These are phyloP conservation scores for Russula emetica DNA, from an alignment of 768 basidiomycete species.

Conservation along the genomic window DNA sequence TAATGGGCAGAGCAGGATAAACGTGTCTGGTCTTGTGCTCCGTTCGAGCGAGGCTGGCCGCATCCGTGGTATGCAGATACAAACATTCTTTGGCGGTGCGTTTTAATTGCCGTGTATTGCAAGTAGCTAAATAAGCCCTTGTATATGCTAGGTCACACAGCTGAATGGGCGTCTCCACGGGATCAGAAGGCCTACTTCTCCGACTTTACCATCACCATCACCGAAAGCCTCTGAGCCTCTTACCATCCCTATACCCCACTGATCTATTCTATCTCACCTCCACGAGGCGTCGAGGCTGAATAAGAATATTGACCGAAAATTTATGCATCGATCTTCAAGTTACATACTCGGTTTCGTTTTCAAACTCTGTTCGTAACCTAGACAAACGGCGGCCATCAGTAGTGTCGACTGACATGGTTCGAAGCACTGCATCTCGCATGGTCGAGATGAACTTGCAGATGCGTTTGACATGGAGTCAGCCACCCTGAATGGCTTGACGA, in stretches of 20 bases:
- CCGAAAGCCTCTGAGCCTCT: slow-evolving; percentile 32
- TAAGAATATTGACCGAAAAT: too few relatives aligned
- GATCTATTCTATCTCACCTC: not conserved
- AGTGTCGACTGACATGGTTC: too few relatives aligned
- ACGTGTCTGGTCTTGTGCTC: slow-evolving; percentile 51
- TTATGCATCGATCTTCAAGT: too few relatives aligned
- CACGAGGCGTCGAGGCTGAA: not conserved
- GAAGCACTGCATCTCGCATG: too few relatives aligned
- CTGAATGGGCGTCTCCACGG: slow-evolving; percentile 55
- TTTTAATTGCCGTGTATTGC: slow-evolving; percentile 11
- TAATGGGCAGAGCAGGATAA: slow-evolving; percentile 61
- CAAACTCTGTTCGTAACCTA: not conserved
- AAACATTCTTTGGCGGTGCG: slow-evolving; percentile 76
- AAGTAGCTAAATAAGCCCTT: not conserved
- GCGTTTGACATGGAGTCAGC: too few relatives aligned
- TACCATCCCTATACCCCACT: not conserved
- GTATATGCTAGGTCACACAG: slow-evolving; percentile 40
- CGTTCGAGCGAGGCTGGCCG: slow-evolving; percentile 41
- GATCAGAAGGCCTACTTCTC: slow-evolving; percentile 62
- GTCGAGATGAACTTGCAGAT: too few relatives aligned
- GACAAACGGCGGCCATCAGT: too few relatives aligned
- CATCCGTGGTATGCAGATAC: slow-evolving; percentile 65
- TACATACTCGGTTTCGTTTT: not conserved
- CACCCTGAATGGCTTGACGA: too few relatives aligned
- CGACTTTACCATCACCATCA: slow-evolving; percentile 64